Evolutionary conservation across 331 rosid species (phyloP).

Genomic region (Phaseolus coccineus): DNA sequence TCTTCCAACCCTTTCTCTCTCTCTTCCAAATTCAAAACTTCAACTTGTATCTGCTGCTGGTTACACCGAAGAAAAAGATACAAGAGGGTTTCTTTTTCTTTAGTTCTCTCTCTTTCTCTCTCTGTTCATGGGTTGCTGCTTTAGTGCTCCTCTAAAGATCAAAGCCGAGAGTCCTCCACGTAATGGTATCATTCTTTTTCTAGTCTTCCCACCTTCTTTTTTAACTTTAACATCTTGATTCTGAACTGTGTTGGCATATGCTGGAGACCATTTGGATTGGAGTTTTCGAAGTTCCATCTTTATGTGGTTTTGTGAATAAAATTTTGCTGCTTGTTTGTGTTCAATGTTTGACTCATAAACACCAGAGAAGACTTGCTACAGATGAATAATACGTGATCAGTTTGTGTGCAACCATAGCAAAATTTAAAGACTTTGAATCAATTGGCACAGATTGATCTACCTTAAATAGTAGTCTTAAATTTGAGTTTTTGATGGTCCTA

Average conservation of each 20-base stretch:
- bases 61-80: slow-evolving; percentile 31
- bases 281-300: neutral
- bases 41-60: slow-evolving; percentile 25
- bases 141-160: slow-evolving; percentile 56
- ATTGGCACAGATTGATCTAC: neutral
- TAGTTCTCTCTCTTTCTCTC: neutral
- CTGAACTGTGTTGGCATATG: neutral
- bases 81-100: slow-evolving; percentile 2
- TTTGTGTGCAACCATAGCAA: neutral
- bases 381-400: slow-evolving; percentile 22
- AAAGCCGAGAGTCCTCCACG: slow-evolving; percentile 81
- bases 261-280: neutral
- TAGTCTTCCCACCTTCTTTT: neutral
- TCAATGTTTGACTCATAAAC: slow-evolving; percentile 38
- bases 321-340: neutral
- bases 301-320: neutral
- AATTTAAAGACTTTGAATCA: neutral
- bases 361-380: slow-evolving; percentile 35
- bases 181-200: slow-evolving; percentile 52
- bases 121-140: slow-evolving; percentile 67
- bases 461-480: neutral
- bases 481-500: neutral
- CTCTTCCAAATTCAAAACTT: slow-evolving; percentile 37
- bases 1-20: slow-evolving; percentile 18
- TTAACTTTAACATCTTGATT: slow-evolving; percentile 27